Evolutionary conservation across 805 yeast genomes (phyloP).

Genomic region (Ogataea paraovalis): DNA sequence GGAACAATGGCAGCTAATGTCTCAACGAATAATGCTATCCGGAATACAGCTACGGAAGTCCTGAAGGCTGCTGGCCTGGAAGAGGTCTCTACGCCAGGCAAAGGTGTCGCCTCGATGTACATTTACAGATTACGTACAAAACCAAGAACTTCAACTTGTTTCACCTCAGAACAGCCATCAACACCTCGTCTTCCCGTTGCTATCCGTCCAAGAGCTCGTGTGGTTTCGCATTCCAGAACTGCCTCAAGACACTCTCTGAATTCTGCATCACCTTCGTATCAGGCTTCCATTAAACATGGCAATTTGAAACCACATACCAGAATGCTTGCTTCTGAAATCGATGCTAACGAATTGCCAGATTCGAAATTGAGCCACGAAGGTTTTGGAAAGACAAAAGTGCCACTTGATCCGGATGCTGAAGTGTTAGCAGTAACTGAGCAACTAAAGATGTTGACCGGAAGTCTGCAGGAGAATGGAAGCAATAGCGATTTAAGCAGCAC

Average conservation of each 20-base stretch:
- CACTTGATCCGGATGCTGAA: slow-evolving; percentile 32
- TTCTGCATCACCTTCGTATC: slow-evolving; percentile 16
- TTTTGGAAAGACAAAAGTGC: slow-evolving; percentile 23
- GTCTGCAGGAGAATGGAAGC: neutral
- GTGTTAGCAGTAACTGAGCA: slow-evolving; percentile 31
- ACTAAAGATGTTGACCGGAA: slow-evolving; percentile 22
- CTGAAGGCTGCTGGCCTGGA: neutral
- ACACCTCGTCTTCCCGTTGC: slow-evolving; percentile 53
- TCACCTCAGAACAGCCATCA: slow-evolving; percentile 42
- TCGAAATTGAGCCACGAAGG: slow-evolving; percentile 28
- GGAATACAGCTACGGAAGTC: neutral
- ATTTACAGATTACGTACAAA: slow-evolving; percentile 11
- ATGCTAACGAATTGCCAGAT: slow-evolving; percentile 50
- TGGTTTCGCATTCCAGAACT: slow-evolving; percentile 24
- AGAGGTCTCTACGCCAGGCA: neutral
- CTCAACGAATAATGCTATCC: neutral
- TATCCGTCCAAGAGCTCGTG: slow-evolving; percentile 41
- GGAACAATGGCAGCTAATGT: slow-evolving; percentile 9
- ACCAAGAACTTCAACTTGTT: slow-evolving; percentile 33
- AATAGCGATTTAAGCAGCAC: slow-evolving; percentile 2
- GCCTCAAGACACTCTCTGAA: slow-evolving; percentile 21
- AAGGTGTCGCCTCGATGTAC: slow-evolving; percentile 10
- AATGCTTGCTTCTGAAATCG: slow-evolving; percentile 71
- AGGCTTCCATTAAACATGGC: slow-evolving; percentile 56
- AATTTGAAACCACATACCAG: slow-evolving; percentile 61